These are phyloP conservation scores for Coccinonectria pachysandricola DNA, from an alignment of 2,329 filamentous ascomycete genomes.

Conservation along the genomic window DNA sequence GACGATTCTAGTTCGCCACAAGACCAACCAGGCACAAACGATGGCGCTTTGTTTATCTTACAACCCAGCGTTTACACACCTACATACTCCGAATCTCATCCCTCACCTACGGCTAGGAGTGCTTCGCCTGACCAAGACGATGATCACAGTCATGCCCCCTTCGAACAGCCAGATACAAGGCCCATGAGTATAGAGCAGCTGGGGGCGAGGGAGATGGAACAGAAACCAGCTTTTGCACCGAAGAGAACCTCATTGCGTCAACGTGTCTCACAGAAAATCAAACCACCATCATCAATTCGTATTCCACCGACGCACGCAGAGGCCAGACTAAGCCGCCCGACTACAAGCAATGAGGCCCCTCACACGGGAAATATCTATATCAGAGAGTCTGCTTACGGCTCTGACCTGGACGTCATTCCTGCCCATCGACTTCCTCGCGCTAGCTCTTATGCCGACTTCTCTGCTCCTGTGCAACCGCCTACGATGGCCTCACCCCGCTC, in stretches of 20 bases:
- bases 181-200: constrained; percentile 1
- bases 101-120: constrained; percentile 33
- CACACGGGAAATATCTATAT: no score
- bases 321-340: constrained; percentile 17
- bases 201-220: constrained; percentile 2
- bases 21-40: no score
- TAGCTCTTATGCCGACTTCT: constrained; percentile 22
- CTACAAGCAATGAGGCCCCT: constrained; percentile 22
- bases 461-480: constrained; percentile 13
- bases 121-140: constrained; percentile 1
- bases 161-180: constrained; percentile 11
- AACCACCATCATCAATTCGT: constrained; percentile 41
- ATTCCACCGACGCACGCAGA: constrained; percentile 36
- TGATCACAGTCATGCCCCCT: constrained; percentile 10
- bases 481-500: constrained; percentile 24
- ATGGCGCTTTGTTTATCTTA: constrained; percentile 39
- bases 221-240: constrained; percentile 13
- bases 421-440: constrained; percentile 24
- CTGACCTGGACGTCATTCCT: constrained; percentile 32
- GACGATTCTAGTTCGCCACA: no score
- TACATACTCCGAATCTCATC: constrained; percentile 34
- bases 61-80: constrained; percentile 51
- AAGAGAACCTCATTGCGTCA: constrained; percentile 41
- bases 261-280: constrained; percentile 43
- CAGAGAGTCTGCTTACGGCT: constrained; percentile 40